phyloP scores from a whole-genome alignment of 176 grass and related monocot genomes.

The Oryza glaberrima region DNA sequence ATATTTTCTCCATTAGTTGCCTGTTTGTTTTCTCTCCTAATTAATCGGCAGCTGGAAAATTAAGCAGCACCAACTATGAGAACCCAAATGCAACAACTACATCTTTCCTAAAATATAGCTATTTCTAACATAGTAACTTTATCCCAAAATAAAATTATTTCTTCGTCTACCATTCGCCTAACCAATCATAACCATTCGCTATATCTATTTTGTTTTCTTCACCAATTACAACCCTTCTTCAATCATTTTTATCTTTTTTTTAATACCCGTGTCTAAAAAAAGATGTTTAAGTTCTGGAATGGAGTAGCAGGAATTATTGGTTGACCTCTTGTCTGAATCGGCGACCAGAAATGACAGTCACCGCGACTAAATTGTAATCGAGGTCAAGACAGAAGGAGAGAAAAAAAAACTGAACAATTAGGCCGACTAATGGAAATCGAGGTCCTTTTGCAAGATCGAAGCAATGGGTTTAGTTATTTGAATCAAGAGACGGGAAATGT shows the following conservation, averaged over 20 bases:
- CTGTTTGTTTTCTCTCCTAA: neutral
- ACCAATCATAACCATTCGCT: no score
- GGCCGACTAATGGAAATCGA: neutral
- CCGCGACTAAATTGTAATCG: neutral
- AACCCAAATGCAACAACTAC: neutral
- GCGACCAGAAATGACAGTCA: neutral
- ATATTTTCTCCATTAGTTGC: neutral
- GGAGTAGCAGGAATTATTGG: neutral
- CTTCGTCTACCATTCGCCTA: no score
- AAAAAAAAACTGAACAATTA: neutral
- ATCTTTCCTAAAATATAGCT: no score
- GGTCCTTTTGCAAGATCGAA: neutral
- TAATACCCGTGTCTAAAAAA: no score
- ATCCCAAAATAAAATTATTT: no score
- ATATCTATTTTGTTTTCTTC: no score
- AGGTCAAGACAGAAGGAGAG: neutral
- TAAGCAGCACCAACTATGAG: neutral
- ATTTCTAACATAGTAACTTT: no score
- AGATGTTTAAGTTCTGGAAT: no score
- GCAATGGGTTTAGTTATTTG: slow-evolving; percentile 13
- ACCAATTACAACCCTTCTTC: no score
- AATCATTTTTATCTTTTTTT: no score
- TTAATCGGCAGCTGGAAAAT: neutral
- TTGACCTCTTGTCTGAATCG: neutral
- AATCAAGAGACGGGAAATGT: neutral